Evolutionary conservation across 2,329 filamentous ascomycete genomes (phyloP).

Genomic region (Stagonosporopsis tanaceti): DNA sequence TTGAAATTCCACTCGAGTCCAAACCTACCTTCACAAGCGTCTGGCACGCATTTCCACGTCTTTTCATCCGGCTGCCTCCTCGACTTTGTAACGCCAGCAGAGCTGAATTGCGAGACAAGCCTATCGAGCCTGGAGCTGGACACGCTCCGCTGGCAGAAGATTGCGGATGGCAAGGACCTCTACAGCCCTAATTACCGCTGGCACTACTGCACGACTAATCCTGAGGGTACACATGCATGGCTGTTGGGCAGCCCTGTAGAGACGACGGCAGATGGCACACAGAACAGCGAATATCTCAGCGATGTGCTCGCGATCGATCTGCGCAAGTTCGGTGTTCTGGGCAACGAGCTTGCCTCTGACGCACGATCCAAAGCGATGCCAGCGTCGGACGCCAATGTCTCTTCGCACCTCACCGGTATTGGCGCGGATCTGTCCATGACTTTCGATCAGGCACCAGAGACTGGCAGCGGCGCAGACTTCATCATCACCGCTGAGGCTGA

Average conservation of each 20-base stretch:
- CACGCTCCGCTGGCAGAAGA: constrained; percentile 89
- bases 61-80: constrained; percentile 92
- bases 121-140: constrained; percentile 88
- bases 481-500: constrained; percentile 87
- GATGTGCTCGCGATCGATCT: constrained; percentile 95
- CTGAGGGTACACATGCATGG: constrained; percentile 96
- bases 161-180: constrained; percentile 92
- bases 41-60: constrained; percentile 93
- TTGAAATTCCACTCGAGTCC: constrained; percentile 89
- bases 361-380: constrained; percentile 53
- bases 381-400: constrained; percentile 62
- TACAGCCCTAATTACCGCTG: constrained; percentile 92
- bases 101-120: constrained; percentile 90
- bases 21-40: constrained; percentile 85
- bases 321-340: constrained; percentile 87
- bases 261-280: constrained; percentile 67
- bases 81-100: constrained; percentile 92
- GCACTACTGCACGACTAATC: constrained; percentile 97
- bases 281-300: constrained; percentile 89
- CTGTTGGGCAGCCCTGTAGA: constrained; percentile 91
- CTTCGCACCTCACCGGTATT: constrained; percentile 67
- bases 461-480: constrained; percentile 88
- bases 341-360: constrained; percentile 69
- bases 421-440: constrained; percentile 85
- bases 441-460: constrained; percentile 86